phyloP scores from a whole-genome alignment of 2,329 filamentous ascomycete species.

The Aspergillus candidus region DNA sequence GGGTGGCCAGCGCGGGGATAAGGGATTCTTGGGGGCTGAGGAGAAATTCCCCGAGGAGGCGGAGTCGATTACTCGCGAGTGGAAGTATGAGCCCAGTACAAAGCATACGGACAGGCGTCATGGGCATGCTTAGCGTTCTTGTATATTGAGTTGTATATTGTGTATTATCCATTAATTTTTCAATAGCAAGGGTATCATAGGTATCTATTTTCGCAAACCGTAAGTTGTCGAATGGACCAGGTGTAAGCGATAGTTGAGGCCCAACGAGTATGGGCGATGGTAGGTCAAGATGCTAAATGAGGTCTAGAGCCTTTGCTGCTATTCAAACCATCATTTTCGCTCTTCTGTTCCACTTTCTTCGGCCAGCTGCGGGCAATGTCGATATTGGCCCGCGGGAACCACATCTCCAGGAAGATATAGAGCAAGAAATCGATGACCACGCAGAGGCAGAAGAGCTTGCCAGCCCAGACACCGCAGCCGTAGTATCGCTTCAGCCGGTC shows the following conservation, averaged over 20 bases:
- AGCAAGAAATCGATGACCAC: slow-evolving; percentile 91
- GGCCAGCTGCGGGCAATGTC: slow-evolving; percentile 92
- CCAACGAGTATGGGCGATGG: not conserved
- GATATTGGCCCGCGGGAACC: slow-evolving; percentile 76
- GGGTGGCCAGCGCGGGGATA: slow-evolving; percentile 20
- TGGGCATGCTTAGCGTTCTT: not conserved
- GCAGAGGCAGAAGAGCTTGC: slow-evolving; percentile 92
- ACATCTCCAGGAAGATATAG: slow-evolving; percentile 80
- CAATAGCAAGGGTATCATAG: slow-evolving; percentile 4
- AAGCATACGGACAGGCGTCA: not conserved
- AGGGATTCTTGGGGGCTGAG: slow-evolving; percentile 26
- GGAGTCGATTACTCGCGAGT: slow-evolving; percentile 20
- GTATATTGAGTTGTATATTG: not conserved
- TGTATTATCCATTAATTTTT: slow-evolving; percentile 1
- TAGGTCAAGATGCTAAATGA: slow-evolving; percentile 3
- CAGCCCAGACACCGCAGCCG: slow-evolving; percentile 96
- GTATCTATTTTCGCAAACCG: not conserved
- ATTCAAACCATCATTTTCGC: slow-evolving; percentile 4
- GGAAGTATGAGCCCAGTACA: slow-evolving; percentile 20
- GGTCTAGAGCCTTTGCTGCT: slow-evolving; percentile 1
- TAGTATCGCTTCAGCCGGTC: slow-evolving; percentile 95
- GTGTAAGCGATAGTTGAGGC: no score
- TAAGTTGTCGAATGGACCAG: no score
- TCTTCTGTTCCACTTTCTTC: slow-evolving; percentile 51
- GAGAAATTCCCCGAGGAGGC: slow-evolving; percentile 26